Conservation (phyloP, 2,329 filamentous ascomycete genomes). For the Clathrospora elynae region DNA sequence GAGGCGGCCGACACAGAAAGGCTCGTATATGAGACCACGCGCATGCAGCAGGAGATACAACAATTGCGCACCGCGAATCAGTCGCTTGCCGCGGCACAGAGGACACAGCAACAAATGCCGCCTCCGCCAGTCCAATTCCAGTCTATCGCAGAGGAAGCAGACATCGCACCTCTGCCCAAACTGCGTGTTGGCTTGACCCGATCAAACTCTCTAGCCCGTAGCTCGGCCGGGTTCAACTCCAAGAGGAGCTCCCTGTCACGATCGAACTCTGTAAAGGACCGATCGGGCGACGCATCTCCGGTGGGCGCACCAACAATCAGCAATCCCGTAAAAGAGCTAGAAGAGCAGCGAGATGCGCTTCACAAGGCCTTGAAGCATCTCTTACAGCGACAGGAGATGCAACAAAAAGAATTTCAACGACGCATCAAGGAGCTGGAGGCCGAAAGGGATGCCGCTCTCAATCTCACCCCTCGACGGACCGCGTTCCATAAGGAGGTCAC, state of each 20-base stretch:
- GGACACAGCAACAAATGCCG: conserved; percentile 55
- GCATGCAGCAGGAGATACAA: conserved; percentile 78
- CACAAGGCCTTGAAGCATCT: conserved; percentile 85
- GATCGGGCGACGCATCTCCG: conserved; percentile 60
- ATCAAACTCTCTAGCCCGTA: conserved; percentile 70
- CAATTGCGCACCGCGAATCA: conserved; percentile 69
- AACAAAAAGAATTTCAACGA: conserved; percentile 83
- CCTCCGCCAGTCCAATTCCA: conserved; percentile 59
- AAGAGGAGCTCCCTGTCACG: conserved; percentile 58
- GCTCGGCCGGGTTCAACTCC: conserved; percentile 49
- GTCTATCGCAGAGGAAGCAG: conserved; percentile 65
- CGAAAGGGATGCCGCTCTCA: conserved; percentile 76
- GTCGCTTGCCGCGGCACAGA: conserved; percentile 57
- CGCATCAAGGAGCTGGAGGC: conserved; percentile 75
- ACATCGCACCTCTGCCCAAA: conserved; percentile 38
- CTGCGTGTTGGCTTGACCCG: conserved; percentile 61
- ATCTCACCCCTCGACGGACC: conserved; percentile 70
- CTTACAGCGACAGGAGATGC: conserved; percentile 81
- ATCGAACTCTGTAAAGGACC: conserved; percentile 51
- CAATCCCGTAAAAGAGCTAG: conserved; percentile 77
- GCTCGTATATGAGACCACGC: conserved; percentile 77
- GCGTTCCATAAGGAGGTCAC: conserved; percentile 85
- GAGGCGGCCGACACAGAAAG: conserved; percentile 74
- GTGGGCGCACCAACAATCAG: conserved; percentile 49
- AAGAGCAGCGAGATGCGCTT: conserved; percentile 89